These are phyloP conservation scores for Plicaturopsis crispa DNA, from an alignment of 768 basidiomycete genomes.

Conservation along the genomic window DNA sequence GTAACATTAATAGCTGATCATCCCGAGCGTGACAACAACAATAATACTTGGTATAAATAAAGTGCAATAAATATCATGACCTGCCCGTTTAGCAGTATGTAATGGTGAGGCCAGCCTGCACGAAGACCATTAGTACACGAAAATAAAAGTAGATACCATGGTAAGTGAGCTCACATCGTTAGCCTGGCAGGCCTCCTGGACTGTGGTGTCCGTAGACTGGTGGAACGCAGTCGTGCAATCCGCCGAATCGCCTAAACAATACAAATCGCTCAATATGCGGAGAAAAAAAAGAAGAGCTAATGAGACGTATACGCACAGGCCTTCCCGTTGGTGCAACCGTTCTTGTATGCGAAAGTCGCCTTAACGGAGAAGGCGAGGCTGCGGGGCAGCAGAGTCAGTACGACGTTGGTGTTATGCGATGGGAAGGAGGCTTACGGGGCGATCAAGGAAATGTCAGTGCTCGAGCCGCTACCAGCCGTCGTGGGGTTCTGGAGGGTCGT, in stretches of 20 bases:
- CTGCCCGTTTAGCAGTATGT: no score
- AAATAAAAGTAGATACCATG: no score
- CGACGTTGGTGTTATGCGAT: neutral
- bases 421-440: conserved; percentile 20
- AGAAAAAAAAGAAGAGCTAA: neutral
- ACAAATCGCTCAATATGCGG: neutral
- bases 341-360: conserved; percentile 23
- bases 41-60: no score
- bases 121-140: no score
- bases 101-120: no score
- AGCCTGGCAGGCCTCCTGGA: conserved; percentile 25
- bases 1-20: no score
- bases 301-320: conserved; percentile 19
- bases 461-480: conserved; percentile 23
- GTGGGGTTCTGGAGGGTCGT: conserved; percentile 25
- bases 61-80: no score
- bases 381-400: neutral
- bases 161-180: conserved; percentile 26
- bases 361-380: conserved; percentile 26
- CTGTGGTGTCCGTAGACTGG: conserved; percentile 16
- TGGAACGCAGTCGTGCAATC: conserved; percentile 25
- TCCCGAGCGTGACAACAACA: no score
- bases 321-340: conserved; percentile 19
- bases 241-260: conserved; percentile 19
- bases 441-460: conserved; percentile 25